phyloP scores from a whole-genome alignment of 2,329 filamentous ascomycete species.

The Karstenula rhodostoma region DNA sequence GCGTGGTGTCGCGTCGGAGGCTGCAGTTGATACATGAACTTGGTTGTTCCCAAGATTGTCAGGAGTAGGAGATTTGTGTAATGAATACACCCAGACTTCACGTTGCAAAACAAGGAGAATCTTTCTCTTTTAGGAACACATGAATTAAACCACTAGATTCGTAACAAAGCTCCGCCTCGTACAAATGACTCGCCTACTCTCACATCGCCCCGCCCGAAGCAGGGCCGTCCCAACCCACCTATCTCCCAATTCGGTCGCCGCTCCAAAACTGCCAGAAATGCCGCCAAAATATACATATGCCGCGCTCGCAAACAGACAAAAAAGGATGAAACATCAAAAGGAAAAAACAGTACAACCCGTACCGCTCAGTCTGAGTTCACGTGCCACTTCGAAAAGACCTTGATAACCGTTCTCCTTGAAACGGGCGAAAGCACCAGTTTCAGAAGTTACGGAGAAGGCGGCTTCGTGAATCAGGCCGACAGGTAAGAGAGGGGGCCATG shows the following conservation, averaged over 20 bases:
- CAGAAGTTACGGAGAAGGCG: background rate
- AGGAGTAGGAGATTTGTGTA: background rate
- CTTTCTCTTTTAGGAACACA: background rate
- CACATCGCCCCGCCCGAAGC: background rate
- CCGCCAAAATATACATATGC: constrained; percentile 8
- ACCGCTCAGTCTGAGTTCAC: background rate
- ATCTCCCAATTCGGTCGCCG: background rate
- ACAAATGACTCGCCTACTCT: background rate
- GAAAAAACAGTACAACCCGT: background rate
- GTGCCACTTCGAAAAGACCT: background rate
- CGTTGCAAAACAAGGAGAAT: no score
- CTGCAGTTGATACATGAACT: no score
- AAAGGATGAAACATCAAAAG: background rate
- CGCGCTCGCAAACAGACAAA: background rate
- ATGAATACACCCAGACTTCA: no score
- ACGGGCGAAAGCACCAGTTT: background rate
- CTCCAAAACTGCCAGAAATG: constrained; percentile 8
- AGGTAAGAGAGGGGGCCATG: background rate
- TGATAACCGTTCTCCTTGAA: no score
- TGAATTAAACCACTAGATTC: background rate
- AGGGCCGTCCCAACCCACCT: background rate
- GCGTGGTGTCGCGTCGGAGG: no score
- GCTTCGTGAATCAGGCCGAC: background rate
- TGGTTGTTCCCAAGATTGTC: background rate
- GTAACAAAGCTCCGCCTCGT: background rate